These are phyloP conservation scores for Saturnispora diversa DNA, from an alignment of 805 yeast genomes.

Conservation along the genomic window DNA sequence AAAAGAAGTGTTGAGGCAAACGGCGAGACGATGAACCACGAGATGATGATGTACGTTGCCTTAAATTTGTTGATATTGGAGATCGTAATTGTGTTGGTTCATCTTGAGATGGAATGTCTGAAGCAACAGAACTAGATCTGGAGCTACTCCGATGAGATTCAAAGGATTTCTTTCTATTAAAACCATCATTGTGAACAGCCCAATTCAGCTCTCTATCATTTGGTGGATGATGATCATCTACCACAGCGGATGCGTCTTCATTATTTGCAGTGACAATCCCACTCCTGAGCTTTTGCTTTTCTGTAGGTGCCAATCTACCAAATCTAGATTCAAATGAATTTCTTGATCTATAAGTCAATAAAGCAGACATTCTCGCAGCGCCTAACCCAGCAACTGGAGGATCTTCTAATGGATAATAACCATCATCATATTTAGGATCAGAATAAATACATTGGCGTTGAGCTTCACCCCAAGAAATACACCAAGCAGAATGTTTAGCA, in stretches of 20 bases:
- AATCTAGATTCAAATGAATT: slow-evolving; percentile 87
- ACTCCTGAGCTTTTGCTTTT: slow-evolving; percentile 21
- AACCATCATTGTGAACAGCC: slow-evolving; percentile 85
- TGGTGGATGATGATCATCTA: slow-evolving; percentile 18
- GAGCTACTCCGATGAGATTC: slow-evolving; percentile 25
- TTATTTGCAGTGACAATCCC: slow-evolving; percentile 10
- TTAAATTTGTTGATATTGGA: background rate
- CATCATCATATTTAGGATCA: slow-evolving; percentile 89
- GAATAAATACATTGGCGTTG: slow-evolving; percentile 94
- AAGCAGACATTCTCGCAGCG: slow-evolving; percentile 97
- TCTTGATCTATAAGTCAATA: slow-evolving; percentile 85
- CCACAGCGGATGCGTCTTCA: slow-evolving; percentile 18
- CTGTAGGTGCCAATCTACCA: slow-evolving; percentile 67
- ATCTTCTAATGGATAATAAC: slow-evolving; percentile 69
- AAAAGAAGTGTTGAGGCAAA: slow-evolving; percentile 58
- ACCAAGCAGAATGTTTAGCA: slow-evolving; percentile 96
- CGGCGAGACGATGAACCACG: slow-evolving; percentile 35
- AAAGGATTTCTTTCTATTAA: slow-evolving; percentile 22
- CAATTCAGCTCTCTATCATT: slow-evolving; percentile 57
- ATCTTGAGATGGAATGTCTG: slow-evolving; percentile 16
- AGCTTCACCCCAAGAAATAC: slow-evolving; percentile 98
- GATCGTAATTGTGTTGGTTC: background rate
- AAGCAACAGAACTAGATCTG: slow-evolving; percentile 25
- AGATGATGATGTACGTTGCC: background rate
- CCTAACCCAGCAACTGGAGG: slow-evolving; percentile 83